These are phyloP conservation scores for Ceratobasidium sp. DNA, from an alignment of 1,284 basidiomycete species.

Conservation along the genomic window DNA sequence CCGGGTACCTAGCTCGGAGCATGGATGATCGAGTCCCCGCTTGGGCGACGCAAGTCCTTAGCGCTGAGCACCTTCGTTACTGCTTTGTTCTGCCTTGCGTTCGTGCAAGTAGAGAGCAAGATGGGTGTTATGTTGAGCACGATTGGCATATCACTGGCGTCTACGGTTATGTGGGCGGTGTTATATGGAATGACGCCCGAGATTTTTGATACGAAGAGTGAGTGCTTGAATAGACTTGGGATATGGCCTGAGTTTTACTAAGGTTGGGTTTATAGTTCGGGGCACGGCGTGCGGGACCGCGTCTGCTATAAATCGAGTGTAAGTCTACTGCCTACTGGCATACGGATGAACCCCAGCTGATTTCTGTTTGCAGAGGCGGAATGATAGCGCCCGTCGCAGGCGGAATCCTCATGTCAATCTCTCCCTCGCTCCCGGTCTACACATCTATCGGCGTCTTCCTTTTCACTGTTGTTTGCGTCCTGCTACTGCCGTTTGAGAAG, in stretches of 20 bases:
- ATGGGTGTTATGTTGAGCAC: constrained; percentile 79
- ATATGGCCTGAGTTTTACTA: neutral
- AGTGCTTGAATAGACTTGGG: neutral
- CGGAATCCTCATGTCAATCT: constrained; percentile 76
- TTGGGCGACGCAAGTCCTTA: constrained; percentile 82
- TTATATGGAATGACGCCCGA: constrained; percentile 92
- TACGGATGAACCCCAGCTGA: constrained; percentile 14
- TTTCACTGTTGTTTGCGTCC: constrained; percentile 72
- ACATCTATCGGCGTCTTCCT: constrained; percentile 76
- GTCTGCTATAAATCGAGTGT: constrained; percentile 88
- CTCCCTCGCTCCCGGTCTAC: constrained; percentile 75
- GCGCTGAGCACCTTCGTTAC: constrained; percentile 86
- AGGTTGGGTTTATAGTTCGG: constrained; percentile 63
- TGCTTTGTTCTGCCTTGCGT: constrained; percentile 78
- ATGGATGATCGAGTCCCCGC: constrained; percentile 80
- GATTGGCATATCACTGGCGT: constrained; percentile 82
- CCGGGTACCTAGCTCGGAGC: constrained; percentile 75
- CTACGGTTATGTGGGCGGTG: constrained; percentile 92
- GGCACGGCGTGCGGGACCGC: constrained; percentile 94
- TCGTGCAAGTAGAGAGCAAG: constrained; percentile 70
- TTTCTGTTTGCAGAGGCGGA: constrained; percentile 69
- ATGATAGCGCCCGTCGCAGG: constrained; percentile 91
- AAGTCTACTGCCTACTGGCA: constrained; percentile 52
- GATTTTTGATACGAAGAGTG: constrained; percentile 75
- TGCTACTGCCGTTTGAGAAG: constrained; percentile 63